phyloP scores from a whole-genome alignment of 495 filamentous ascomycete genomes.

The Penicillium longicatenatum region DNA sequence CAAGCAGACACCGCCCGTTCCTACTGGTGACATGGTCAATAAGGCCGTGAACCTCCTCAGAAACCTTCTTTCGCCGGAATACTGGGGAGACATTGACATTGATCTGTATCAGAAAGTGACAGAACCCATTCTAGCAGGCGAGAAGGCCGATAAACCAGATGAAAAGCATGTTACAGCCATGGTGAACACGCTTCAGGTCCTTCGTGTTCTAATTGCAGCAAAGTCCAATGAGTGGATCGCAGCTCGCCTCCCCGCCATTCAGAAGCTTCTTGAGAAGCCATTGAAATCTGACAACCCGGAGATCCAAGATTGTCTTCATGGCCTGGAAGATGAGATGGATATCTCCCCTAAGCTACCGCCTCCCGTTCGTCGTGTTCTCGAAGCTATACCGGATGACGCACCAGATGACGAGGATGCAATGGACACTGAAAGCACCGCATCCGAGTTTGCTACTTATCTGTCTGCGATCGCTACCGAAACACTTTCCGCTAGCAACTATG shows the following conservation, averaged over 20 bases:
- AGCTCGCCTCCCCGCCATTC: conserved; percentile 69
- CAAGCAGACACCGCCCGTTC: conserved; percentile 49
- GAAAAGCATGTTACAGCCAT: conserved; percentile 78
- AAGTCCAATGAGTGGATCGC: conserved; percentile 90
- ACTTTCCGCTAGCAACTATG: conserved; percentile 73
- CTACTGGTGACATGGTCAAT: conserved; percentile 74
- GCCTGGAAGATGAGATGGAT: conserved; percentile 64
- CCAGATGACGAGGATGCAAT: conserved; percentile 89
- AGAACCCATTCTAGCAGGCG: conserved; percentile 74
- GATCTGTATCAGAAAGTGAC: conserved; percentile 90
- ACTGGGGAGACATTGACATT: conserved; percentile 90
- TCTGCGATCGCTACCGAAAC: conserved; percentile 79
- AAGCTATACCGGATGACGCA: conserved; percentile 85
- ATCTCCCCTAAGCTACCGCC: conserved; percentile 56
- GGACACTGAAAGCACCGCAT: conserved; percentile 71
- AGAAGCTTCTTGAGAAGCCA: conserved; percentile 88
- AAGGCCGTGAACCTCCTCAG: conserved; percentile 82
- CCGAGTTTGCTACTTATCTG: conserved; percentile 79
- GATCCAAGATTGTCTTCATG: conserved; percentile 87
- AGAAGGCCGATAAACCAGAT: conserved; percentile 63
- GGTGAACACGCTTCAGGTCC: conserved; percentile 88
- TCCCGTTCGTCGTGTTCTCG: conserved; percentile 77
- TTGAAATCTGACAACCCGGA: conserved; percentile 84
- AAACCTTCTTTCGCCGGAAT: conserved; percentile 81
- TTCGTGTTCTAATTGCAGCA: conserved; percentile 82